Evolutionary conservation across 768 basidiomycete species (phyloP).

Genomic region (Suillus americanus): DNA sequence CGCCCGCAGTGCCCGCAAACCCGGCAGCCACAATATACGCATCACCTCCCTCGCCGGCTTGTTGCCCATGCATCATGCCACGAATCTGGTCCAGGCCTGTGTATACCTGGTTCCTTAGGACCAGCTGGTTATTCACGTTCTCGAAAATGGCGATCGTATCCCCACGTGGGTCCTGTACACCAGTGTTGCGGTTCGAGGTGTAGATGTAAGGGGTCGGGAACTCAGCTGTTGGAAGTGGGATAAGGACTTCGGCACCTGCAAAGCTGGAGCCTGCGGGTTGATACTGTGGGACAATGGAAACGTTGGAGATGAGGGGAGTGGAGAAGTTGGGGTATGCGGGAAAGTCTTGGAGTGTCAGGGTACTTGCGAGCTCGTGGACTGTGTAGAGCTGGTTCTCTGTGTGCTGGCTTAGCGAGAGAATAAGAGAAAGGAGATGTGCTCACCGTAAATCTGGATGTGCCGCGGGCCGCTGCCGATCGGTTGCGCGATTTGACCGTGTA

Average conservation of each 20-base stretch:
- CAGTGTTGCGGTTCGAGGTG: constrained; percentile 65
- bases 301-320: constrained; percentile 48
- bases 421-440: background rate
- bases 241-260: constrained; percentile 62
- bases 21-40: constrained; percentile 58
- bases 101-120: constrained; percentile 53
- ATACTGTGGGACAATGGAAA: constrained; percentile 47
- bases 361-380: constrained; percentile 56
- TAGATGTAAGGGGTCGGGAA: constrained; percentile 62
- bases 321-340: constrained; percentile 45
- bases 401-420: constrained; percentile 2
- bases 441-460: constrained; percentile 41
- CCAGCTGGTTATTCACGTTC: constrained; percentile 37
- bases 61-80: constrained; percentile 59
- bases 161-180: constrained; percentile 48
- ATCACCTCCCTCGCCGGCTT: constrained; percentile 42
- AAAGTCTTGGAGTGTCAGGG: constrained; percentile 57
- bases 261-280: constrained; percentile 40
- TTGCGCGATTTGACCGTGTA: constrained; percentile 62
- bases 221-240: constrained; percentile 43
- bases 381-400: constrained; percentile 51
- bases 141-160: constrained; percentile 68
- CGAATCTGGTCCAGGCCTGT: constrained; percentile 64
- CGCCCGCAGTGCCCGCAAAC: constrained; percentile 51
- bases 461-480: constrained; percentile 67